These are phyloP conservation scores for Neurospora sublineolata DNA, from an alignment of 495 filamentous ascomycete species.

Conservation along the genomic window DNA sequence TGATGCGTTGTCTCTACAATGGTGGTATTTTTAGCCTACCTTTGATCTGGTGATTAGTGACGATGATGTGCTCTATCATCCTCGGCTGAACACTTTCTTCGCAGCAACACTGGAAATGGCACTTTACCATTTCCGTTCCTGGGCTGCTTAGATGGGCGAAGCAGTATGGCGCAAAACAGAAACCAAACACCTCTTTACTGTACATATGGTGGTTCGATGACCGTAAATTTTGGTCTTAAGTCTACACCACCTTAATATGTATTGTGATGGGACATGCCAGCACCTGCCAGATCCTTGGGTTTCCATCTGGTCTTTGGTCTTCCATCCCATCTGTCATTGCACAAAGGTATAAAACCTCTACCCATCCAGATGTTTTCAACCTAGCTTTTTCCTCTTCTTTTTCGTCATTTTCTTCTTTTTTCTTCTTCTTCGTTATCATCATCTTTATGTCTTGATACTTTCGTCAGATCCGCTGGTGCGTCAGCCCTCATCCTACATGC, in stretches of 20 bases:
- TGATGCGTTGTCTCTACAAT: neutral
- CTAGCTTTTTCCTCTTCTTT: too few relatives aligned
- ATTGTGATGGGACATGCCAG: neutral
- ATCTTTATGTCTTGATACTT: too few relatives aligned
- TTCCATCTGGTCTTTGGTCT: neutral
- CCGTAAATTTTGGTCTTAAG: neutral
- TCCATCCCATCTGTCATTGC: neutral
- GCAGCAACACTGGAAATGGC: conserved; percentile 28
- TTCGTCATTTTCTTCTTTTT: too few relatives aligned
- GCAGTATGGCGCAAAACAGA: neutral
- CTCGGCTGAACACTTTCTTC: neutral
- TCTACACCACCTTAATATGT: neutral
- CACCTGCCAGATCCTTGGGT: neutral
- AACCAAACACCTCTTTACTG: neutral
- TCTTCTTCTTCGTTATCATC: too few relatives aligned
- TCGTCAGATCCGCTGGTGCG: too few relatives aligned
- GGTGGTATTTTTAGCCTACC: neutral
- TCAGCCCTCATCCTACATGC: too few relatives aligned
- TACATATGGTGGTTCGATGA: neutral
- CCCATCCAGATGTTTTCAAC: too few relatives aligned
- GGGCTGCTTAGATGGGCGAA: neutral
- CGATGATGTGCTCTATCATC: too few relatives aligned
- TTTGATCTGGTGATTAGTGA: neutral
- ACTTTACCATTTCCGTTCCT: neutral
- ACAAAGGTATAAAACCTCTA: too few relatives aligned